Conservation (phyloP, 2,329 filamentous ascomycete genomes). For the Ceratocystis lukuohia region DNA sequence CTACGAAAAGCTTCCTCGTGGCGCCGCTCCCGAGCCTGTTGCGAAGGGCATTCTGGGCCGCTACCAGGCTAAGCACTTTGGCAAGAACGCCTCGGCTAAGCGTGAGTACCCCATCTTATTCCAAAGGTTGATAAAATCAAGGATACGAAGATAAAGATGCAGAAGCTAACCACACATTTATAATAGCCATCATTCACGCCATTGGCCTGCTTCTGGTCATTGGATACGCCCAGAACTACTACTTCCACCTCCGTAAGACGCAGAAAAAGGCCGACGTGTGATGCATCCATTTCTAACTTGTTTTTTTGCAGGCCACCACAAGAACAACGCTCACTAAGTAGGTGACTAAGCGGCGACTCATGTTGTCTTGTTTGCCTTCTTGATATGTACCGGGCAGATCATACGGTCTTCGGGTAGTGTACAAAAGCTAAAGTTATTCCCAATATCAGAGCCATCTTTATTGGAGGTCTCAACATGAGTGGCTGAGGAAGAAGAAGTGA, state of each 20-base stretch:
- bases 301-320: conserved; percentile 72
- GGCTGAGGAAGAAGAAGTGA: neutral
- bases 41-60: conserved; percentile 68
- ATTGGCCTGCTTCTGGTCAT: conserved; percentile 64
- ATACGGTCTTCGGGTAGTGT: conserved; percentile 18
- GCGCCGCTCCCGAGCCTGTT: conserved; percentile 71
- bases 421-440: conserved; percentile 19
- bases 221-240: conserved; percentile 97
- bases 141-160: neutral
- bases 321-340: conserved; percentile 95
- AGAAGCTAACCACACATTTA: too few relatives aligned
- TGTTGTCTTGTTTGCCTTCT: neutral
- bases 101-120: conserved; percentile 47
- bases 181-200: conserved; percentile 70
- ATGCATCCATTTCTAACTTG: conserved; percentile 19
- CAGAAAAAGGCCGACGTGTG: too few relatives aligned
- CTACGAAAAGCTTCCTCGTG: conserved; percentile 96
- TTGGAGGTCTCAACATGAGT: neutral
- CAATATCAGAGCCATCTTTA: conserved; percentile 2
- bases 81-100: conserved; percentile 76
- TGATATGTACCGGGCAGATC: conserved; percentile 14
- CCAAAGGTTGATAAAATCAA: neutral
- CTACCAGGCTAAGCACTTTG: conserved; percentile 89
- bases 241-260: conserved; percentile 92
- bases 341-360: neutral